Evolutionary conservation across 2,329 filamentous ascomycete species (phyloP).

Genomic region (Teratosphaeria nubilosa): DNA sequence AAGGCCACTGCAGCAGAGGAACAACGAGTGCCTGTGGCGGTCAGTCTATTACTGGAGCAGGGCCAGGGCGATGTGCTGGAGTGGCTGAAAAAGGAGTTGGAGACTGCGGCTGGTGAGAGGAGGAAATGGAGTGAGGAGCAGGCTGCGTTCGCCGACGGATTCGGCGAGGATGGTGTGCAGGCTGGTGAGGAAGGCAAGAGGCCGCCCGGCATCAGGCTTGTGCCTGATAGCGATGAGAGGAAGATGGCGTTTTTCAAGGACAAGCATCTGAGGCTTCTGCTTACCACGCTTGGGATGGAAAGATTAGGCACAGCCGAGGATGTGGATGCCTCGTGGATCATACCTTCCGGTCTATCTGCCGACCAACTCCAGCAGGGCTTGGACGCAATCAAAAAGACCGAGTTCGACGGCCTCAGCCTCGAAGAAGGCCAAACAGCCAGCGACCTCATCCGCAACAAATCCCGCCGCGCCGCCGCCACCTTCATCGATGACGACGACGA

Average conservation of each 20-base stretch:
- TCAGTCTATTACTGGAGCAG: constrained; percentile 70
- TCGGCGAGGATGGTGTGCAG: constrained; percentile 20
- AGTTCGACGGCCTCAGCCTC: constrained; percentile 68
- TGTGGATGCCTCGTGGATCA: constrained; percentile 64
- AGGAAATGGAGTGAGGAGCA: constrained; percentile 68
- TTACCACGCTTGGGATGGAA: constrained; percentile 64
- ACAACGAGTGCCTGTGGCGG: constrained; percentile 63
- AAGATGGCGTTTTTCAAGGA: constrained; percentile 79
- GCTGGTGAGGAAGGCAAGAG: constrained; percentile 1
- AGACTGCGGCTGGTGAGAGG: constrained; percentile 59
- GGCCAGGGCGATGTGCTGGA: constrained; percentile 63
- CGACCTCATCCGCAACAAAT: constrained; percentile 67
- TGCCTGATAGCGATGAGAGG: constrained; percentile 54
- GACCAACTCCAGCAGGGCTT: constrained; percentile 57
- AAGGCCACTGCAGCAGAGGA: constrained; percentile 57
- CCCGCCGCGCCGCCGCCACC: constrained; percentile 43
- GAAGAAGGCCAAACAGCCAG: constrained; percentile 66
- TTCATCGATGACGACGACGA: constrained; percentile 45
- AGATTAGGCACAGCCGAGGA: constrained; percentile 59
- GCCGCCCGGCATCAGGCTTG: constrained; percentile 46
- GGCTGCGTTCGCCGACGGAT: constrained; percentile 42
- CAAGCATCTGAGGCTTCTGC: constrained; percentile 72
- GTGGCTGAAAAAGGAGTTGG: constrained; percentile 69
- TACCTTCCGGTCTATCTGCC: constrained; percentile 57
- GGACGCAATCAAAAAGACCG: constrained; percentile 65